Evolutionary conservation across 2,329 filamentous ascomycete genomes (phyloP).

Genomic region (Penicillium occitanis): DNA sequence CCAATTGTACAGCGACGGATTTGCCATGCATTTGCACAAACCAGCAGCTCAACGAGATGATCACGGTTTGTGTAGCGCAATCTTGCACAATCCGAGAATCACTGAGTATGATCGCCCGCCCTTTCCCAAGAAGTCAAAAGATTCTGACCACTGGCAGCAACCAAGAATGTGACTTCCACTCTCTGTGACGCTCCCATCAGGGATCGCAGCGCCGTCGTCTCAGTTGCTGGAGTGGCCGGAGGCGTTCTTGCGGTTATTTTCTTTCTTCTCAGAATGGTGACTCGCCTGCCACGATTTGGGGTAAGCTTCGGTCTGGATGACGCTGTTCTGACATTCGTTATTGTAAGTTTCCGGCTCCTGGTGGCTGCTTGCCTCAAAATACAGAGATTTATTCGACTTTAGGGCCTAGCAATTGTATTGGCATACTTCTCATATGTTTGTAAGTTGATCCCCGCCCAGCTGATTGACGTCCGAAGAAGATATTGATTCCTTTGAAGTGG

Average conservation of each 20-base stretch:
- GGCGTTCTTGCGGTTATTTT: background rate
- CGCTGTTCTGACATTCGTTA: background rate
- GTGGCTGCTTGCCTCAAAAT: background rate
- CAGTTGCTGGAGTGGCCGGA: conserved; percentile 15
- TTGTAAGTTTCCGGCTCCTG: background rate
- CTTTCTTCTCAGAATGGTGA: background rate
- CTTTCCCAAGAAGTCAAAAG: background rate
- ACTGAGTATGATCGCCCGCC: conserved; percentile 31
- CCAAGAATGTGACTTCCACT: conserved; percentile 45
- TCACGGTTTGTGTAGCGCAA: conserved; percentile 36
- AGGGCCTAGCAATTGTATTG: background rate
- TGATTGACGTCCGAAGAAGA: background rate
- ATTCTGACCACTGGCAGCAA: conserved; percentile 31
- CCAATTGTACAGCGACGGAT: conserved; percentile 40
- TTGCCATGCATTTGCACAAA: conserved; percentile 44
- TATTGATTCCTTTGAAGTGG: background rate
- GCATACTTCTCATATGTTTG: background rate
- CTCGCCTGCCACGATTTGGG: background rate
- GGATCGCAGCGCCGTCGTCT: conserved; percentile 34
- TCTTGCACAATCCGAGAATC: conserved; percentile 41
- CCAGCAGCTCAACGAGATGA: conserved; percentile 30
- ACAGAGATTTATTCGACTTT: background rate
- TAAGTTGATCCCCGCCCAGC: background rate
- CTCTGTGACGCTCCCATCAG: conserved; percentile 42
- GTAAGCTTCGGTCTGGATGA: background rate